Conservation (phyloP, 1,139 yeast species). For the Torulaspora pretoriensis region DNA sequence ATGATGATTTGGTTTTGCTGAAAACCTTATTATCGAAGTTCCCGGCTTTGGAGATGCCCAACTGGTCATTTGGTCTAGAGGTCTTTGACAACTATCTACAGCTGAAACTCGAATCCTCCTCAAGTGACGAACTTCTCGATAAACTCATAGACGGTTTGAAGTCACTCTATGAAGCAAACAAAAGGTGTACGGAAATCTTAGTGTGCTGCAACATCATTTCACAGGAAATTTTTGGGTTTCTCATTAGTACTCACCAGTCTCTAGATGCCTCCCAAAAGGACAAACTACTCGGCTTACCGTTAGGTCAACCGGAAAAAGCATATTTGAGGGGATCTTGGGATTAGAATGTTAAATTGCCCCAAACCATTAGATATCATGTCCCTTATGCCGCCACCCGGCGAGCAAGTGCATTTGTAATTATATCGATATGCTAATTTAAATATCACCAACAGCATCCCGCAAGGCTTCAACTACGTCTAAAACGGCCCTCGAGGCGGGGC, state of each 20-base stretch:
- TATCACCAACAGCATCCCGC: constrained; percentile 37
- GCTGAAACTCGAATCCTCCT: constrained; percentile 20
- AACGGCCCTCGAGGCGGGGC: constrained; percentile 89
- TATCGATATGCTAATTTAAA: constrained; percentile 12
- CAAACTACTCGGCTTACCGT: constrained; percentile 21
- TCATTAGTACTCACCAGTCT: constrained; percentile 9
- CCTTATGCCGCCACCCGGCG: not conserved
- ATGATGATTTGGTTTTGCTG: constrained; percentile 40
- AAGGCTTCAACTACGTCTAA: constrained; percentile 68
- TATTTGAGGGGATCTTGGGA: constrained; percentile 14
- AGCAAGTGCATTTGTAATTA: constrained; percentile 4
- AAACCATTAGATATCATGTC: not conserved
- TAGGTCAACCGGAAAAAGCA: constrained; percentile 28
- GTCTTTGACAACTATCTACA: constrained; percentile 48
- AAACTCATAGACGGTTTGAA: constrained; percentile 47
- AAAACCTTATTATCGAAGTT: constrained; percentile 44
- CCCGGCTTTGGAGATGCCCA: constrained; percentile 46
- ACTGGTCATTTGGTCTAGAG: constrained; percentile 60
- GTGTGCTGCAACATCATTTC: constrained; percentile 34
- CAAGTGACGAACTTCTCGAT: constrained; percentile 31
- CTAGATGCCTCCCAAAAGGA: constrained; percentile 9
- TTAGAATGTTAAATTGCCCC: not conserved
- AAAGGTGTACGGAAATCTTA: constrained; percentile 18
- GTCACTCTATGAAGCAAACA: constrained; percentile 26
- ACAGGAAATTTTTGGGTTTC: constrained; percentile 17